Conservation (phyloP, 202 grass and related monocot genomes). For the Elaeis oleifera region DNA sequence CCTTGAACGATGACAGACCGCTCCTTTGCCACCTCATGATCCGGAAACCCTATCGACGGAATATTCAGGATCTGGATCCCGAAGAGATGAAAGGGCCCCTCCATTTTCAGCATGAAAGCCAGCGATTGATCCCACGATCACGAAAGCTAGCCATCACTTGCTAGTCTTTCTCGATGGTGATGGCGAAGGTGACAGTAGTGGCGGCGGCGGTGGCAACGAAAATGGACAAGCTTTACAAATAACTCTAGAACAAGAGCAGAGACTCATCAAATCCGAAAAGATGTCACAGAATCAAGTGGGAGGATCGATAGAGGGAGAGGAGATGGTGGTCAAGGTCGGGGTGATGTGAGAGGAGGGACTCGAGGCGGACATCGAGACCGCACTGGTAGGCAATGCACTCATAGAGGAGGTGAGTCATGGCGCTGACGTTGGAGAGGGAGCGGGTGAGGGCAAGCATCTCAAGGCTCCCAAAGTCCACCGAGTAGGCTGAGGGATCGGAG, state of each 20-base stretch:
- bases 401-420: no score
- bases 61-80: conserved; percentile 44
- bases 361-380: no score
- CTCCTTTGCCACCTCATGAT: conserved; percentile 74
- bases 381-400: no score
- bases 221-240: conserved; percentile 29
- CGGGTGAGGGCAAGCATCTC: no score
- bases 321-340: no score
- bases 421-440: no score
- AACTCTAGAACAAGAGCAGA: conserved; percentile 32
- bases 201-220: not conserved
- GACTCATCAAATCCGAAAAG: conserved; percentile 14
- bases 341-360: no score
- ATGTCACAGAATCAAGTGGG: no score
- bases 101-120: conserved; percentile 9
- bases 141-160: conserved; percentile 48
- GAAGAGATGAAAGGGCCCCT: conserved; percentile 31
- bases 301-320: no score
- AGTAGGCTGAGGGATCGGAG: no score
- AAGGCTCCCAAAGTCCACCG: no score
- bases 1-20: conserved; percentile 79
- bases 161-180: conserved; percentile 5
- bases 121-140: conserved; percentile 55
- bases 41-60: conserved; percentile 66
- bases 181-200: not conserved